A percentile compares a stretch with the other conserved stretches of the same genome.
These are phyloP conservation scores for Anethum foeniculum DNA, from an alignment of 140 eudicot species.

Conservation along the genomic window DNA sequence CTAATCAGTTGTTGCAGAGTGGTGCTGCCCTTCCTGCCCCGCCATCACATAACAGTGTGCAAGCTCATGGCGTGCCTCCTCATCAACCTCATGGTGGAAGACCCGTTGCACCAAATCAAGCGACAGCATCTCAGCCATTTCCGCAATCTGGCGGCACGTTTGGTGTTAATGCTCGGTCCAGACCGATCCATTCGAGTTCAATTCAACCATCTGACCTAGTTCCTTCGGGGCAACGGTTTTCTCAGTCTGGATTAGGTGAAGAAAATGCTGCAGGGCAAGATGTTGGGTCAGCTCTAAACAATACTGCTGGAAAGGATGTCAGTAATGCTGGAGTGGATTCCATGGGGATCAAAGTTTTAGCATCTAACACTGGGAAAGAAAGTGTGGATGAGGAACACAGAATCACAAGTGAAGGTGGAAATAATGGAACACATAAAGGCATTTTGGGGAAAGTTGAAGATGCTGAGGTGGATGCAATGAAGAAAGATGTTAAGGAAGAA, in stretches of 20 bases:
- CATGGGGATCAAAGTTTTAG: slow-evolving; percentile 19
- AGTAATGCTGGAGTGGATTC: slow-evolving; percentile 30
- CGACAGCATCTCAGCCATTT: slow-evolving; percentile 28
- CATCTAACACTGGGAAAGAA: slow-evolving; percentile 31
- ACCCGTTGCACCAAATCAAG: slow-evolving; percentile 40
- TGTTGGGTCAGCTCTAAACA: slow-evolving; percentile 40
- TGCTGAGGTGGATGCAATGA: slow-evolving; percentile 24
- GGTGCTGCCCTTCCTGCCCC: slow-evolving; percentile 30
- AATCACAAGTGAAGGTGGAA: slow-evolving; percentile 19
- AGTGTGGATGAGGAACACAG: slow-evolving; percentile 15
- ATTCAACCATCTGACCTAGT: slow-evolving; percentile 29
- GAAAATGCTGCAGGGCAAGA: slow-evolving; percentile 32
- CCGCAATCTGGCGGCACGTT: slow-evolving; percentile 39
- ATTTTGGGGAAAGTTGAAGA: slow-evolving; percentile 23
- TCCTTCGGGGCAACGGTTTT: slow-evolving; percentile 27
- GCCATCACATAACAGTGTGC: slow-evolving; percentile 27
- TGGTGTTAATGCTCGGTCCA: slow-evolving; percentile 31
- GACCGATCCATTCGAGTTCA: slow-evolving; percentile 38
- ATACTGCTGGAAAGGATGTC: slow-evolving; percentile 19
- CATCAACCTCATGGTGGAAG: slow-evolving; percentile 38
- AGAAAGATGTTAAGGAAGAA: slow-evolving; percentile 39
- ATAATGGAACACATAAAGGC: slow-evolving; percentile 21
- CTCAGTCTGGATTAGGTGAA: slow-evolving; percentile 30
- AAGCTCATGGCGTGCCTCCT: slow-evolving; percentile 45
- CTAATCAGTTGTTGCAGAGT: slow-evolving; percentile 43